Evolutionary conservation across 225 moss, liverwort and hornwort species (phyloP).

Genomic region (Rhytidiadelphus loreus): DNA sequence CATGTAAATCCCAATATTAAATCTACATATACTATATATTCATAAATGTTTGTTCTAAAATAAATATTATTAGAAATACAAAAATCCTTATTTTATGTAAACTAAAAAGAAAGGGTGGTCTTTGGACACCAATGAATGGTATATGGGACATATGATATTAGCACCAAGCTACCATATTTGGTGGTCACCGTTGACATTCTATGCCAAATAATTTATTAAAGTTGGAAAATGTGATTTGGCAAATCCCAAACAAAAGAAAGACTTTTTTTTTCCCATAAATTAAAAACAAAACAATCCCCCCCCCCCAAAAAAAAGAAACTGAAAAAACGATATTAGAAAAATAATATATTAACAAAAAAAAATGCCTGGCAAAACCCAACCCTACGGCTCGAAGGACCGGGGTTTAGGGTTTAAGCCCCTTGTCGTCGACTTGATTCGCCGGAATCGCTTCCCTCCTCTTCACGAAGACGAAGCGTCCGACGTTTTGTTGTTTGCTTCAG

Average conservation of each 20-base stretch:
- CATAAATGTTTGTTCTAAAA: background rate
- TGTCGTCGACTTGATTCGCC: background rate
- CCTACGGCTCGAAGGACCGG: background rate
- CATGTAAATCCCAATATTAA: background rate
- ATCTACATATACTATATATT: background rate
- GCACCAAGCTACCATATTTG: background rate
- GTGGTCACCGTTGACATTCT: rapidly evolving
- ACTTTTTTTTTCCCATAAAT: too few species aligned
- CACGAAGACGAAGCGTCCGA: background rate
- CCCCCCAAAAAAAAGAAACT: background rate
- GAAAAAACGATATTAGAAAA: too few species aligned
- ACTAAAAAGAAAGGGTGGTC: too few species aligned
- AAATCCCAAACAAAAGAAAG: background rate
- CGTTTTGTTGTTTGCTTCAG: background rate
- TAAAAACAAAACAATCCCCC: too few species aligned
- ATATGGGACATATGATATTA: background rate
- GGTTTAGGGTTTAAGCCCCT: slow-evolving; percentile 6
- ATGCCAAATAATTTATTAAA: background rate
- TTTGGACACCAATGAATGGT: background rate
- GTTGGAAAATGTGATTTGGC: background rate
- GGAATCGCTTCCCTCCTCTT: background rate
- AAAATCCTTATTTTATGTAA: background rate
- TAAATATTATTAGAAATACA: background rate
- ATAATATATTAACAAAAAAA: background rate
- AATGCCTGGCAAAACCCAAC: background rate